Base-by-base conservation (phyloP, 2,329 filamentous ascomycete genomes). In the Aspergillus unguis region DNA sequence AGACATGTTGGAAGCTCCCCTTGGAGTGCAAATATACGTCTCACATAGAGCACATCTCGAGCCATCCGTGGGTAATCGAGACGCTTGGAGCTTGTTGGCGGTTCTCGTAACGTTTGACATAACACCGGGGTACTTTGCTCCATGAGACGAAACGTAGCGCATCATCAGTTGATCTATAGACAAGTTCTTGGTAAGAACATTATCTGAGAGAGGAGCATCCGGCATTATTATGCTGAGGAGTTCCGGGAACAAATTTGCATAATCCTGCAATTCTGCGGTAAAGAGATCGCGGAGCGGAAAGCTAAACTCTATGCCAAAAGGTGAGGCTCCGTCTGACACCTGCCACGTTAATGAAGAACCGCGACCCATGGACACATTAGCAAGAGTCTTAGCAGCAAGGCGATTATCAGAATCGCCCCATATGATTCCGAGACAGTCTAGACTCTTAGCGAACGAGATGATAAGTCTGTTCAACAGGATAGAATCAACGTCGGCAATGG, bases 71-170 rank as follows among this genome's bases (percentile, higher is more conserved):
- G 67, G 69, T 1, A 57, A 59, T 43, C 61, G 62, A 25, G 74
- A 61, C 0, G 75, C 67, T 42, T 85, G 77, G 37, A 97, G 78
- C 72, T 95, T 96, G 47, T 85, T 86, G n/a, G 88, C 86, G 32
- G 92, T 99, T 57, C 90, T 84, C 4, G 96, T 92, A 7, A 99
- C 94, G 68, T 99, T 99, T 31, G 92, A 87, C 60, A 99, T 92
- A 51, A 97, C 90, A 50, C 88, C 90, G 3, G 92, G 89, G 65
- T 95, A 96, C 54, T 87, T 87, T 59, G 84, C 83, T 67, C 96
- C 92, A 11, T 96, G 90, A 37, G 85, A 86, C 59, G 84, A 83
- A 65, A 99, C 96, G 70, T 96, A 99, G 52, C 90, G 85, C 53
- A 80, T 76, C 86, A 97, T 92, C 49, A 99, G 81, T 61, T 92